Percentiles rank a stretch among this genome's conserved stretches.
Evolutionary conservation across 176 grass and related monocot species (phyloP).

Genomic region (Microstegium vimineum): DNA sequence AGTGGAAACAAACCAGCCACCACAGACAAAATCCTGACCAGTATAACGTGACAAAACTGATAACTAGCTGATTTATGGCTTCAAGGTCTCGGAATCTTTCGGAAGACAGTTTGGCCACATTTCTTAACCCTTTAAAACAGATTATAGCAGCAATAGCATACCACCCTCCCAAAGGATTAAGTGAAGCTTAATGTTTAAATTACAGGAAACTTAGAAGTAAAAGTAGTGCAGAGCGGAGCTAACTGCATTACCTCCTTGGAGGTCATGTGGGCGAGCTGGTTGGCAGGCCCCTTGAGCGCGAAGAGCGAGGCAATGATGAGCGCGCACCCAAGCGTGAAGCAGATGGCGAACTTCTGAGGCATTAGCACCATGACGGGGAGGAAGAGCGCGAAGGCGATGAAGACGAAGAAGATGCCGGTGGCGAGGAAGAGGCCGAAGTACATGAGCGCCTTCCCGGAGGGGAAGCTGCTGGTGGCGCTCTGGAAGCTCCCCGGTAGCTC

Average conservation of each 20-base stretch:
- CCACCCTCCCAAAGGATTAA: not conserved
- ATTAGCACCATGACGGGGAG: slow-evolving; percentile 91
- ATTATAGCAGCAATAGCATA: not conserved
- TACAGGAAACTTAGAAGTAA: not conserved
- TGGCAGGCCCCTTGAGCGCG: slow-evolving; percentile 81
- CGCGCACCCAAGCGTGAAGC: slow-evolving; percentile 84
- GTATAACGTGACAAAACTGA: not conserved
- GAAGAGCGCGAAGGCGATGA: slow-evolving; percentile 88
- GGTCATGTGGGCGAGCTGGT: slow-evolving; percentile 87
- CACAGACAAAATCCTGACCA: not conserved
- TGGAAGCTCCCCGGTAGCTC: slow-evolving; percentile 92
- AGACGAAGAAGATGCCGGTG: slow-evolving; percentile 89
- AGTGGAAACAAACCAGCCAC: not conserved
- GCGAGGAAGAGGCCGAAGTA: slow-evolving; percentile 95
- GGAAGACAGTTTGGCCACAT: not conserved
- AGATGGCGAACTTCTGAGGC: slow-evolving; percentile 97
- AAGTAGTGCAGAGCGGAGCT: not conserved
- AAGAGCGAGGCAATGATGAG: slow-evolving; percentile 93
- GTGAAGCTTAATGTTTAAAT: not conserved
- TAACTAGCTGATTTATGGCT: not conserved
- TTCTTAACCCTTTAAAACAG: not conserved
- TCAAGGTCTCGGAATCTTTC: not conserved
- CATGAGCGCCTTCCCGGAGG: slow-evolving; percentile 86
- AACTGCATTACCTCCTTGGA: slow-evolving; percentile 78
- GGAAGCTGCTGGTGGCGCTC: slow-evolving; percentile 78